Percentiles rank a stretch among this genome's conserved stretches.
These are phyloP conservation scores for Penicillium sp. DNA, from an alignment of 2,329 filamentous ascomycete genomes.

Conservation along the genomic window DNA sequence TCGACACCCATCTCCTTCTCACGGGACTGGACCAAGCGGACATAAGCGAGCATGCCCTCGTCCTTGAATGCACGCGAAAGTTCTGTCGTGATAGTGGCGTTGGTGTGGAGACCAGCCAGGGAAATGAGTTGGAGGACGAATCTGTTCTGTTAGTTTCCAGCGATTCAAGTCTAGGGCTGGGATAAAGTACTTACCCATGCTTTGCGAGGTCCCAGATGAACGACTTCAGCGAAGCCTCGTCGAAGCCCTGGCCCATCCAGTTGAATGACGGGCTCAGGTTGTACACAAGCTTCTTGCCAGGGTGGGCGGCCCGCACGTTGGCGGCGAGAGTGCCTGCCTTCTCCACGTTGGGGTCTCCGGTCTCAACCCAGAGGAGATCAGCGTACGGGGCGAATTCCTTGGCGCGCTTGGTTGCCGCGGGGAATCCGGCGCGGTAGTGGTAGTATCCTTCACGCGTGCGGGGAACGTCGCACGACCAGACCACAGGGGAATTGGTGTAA, in stretches of 20 bases:
- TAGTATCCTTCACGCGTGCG: conserved; percentile 80
- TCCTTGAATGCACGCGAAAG: conserved; percentile 80
- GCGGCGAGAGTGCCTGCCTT: conserved; percentile 76
- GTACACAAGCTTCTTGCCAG: conserved; percentile 90
- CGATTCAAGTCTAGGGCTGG: not conserved
- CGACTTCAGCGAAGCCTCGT: conserved; percentile 75
- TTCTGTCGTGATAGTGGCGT: conserved; percentile 69
- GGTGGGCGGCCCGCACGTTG: conserved; percentile 70
- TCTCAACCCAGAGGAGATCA: conserved; percentile 96
- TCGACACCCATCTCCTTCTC: conserved; percentile 92
- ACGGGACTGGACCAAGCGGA: conserved; percentile 84
- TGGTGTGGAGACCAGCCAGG: conserved; percentile 66
- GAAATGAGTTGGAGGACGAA: conserved; percentile 69
- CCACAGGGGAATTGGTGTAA: conserved; percentile 68
- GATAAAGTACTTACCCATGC: conserved; percentile 68
- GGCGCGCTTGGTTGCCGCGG: conserved; percentile 87
- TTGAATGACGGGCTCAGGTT: conserved; percentile 97
- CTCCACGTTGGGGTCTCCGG: conserved; percentile 80
- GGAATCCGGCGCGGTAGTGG: conserved; percentile 68
- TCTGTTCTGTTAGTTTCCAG: conserved; percentile 35
- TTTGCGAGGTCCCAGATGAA: conserved; percentile 97
- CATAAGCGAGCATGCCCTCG: conserved; percentile 95
- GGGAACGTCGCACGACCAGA: conserved; percentile 89
- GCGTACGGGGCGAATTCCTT: conserved; percentile 90
- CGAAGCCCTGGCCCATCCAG: conserved; percentile 96